phyloP scores from a whole-genome alignment of 169 alveolate species.

The Cryptosporidium felis region DNA sequence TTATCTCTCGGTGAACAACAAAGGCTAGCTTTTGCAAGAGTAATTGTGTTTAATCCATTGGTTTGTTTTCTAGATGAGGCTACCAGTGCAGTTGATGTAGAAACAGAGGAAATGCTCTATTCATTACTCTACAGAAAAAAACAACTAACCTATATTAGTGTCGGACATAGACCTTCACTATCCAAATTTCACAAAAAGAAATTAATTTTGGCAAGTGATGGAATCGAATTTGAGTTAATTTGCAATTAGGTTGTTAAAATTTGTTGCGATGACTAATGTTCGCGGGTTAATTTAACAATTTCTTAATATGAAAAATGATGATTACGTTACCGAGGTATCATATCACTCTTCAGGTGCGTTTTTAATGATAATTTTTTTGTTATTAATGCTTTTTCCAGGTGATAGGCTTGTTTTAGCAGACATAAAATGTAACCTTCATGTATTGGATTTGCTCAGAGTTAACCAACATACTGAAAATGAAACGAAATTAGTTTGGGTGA shows the following conservation, averaged over 20 bases:
- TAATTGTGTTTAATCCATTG: slow-evolving; percentile 71
- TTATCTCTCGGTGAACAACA: slow-evolving; percentile 78
- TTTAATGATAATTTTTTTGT: background rate
- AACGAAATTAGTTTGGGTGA: slow-evolving; percentile 4
- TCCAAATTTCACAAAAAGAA: slow-evolving; percentile 44
- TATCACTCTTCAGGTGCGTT: slow-evolving; percentile 53
- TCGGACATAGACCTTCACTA: slow-evolving; percentile 66
- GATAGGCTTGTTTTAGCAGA: slow-evolving; percentile 52
- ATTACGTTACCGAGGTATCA: slow-evolving; percentile 25
- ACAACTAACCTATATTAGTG: slow-evolving; percentile 23
- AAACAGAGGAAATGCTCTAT: slow-evolving; percentile 69
- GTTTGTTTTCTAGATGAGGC: slow-evolving; percentile 76
- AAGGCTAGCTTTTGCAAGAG: slow-evolving; percentile 77
- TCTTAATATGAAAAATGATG: background rate
- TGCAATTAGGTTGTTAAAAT: background rate
- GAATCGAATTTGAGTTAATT: background rate
- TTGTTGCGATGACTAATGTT: too few species aligned
- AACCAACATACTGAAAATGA: background rate
- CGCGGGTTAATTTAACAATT: too few species aligned
- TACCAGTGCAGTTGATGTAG: slow-evolving; percentile 75
- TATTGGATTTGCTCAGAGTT: slow-evolving; percentile 17
- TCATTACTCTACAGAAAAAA: background rate
- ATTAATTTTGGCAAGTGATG: background rate
- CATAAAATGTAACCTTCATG: slow-evolving; percentile 10
- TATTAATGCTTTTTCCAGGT: slow-evolving; percentile 9